These are phyloP conservation scores for grape (Vitis vinifera) DNA, from an alignment of 164 flowering plant species.

Conservation along the genomic window ASM3070453v1 NC_081810.1:16287001-16287500, in stretches of 20 bases:
- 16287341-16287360: too few relatives aligned
- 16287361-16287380: too few relatives aligned
- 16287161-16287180: constrained; percentile 48
- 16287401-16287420: not conserved
- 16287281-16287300: not conserved
- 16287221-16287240: constrained; percentile 72
- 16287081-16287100: constrained; percentile 32
- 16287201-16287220: constrained; percentile 62
- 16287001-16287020: not conserved
- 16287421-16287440: not conserved
- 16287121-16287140: constrained; percentile 48
- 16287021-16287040: not conserved
- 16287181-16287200: constrained; percentile 40
- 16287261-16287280: not conserved
- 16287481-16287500: too few relatives aligned
- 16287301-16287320: too few relatives aligned
- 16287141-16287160: constrained; percentile 49
- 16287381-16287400: not conserved
- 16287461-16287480: too few relatives aligned
- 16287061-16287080: not conserved
- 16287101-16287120: constrained; percentile 37
- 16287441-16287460: not conserved
- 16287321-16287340: too few relatives aligned
- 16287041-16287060: not conserved
- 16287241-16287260: constrained; percentile 54